Evolutionary conservation across 2,329 filamentous ascomycete species (phyloP).

Genomic region (Fusarium stilboides): DNA sequence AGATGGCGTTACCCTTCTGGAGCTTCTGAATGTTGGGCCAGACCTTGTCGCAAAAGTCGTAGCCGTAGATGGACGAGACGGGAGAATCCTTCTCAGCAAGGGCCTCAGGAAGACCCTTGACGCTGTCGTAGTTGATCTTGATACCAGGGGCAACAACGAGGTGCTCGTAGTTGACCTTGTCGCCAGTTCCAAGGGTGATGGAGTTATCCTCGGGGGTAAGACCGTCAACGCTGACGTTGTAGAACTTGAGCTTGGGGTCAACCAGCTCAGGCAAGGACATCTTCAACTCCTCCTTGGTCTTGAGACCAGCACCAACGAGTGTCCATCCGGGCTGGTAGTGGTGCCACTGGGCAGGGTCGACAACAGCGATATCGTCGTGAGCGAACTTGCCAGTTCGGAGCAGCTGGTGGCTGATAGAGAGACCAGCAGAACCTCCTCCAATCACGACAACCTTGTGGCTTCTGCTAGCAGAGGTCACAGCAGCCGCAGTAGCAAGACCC

Average conservation of each 20-base stretch:
- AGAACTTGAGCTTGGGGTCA: slow-evolving; percentile 73
- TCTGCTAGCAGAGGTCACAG: slow-evolving; percentile 37
- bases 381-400: slow-evolving; percentile 70
- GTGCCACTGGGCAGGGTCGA: slow-evolving; percentile 75
- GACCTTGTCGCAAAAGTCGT: slow-evolving; percentile 69
- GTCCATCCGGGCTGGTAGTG: slow-evolving; percentile 81
- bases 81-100: slow-evolving; percentile 62
- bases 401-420: slow-evolving; percentile 78
- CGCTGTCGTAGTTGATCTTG: slow-evolving; percentile 63
- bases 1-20: slow-evolving; percentile 67
- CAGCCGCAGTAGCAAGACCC: slow-evolving; percentile 34
- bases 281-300: slow-evolving; percentile 72
- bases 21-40: slow-evolving; percentile 64
- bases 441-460: slow-evolving; percentile 76
- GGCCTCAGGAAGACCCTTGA: slow-evolving; percentile 71
- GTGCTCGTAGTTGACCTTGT: slow-evolving; percentile 73
- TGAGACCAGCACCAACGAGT: slow-evolving; percentile 76
- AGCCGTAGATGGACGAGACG: slow-evolving; percentile 72
- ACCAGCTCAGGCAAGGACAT: slow-evolving; percentile 66
- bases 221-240: slow-evolving; percentile 64
- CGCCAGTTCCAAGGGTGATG: slow-evolving; percentile 69
- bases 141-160: slow-evolving; percentile 75
- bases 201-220: slow-evolving; percentile 71
- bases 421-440: slow-evolving; percentile 76
- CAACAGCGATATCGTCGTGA: slow-evolving; percentile 73